phyloP scores from a whole-genome alignment of 257 asterid species.

The Solanum ossicruentum region DNA sequence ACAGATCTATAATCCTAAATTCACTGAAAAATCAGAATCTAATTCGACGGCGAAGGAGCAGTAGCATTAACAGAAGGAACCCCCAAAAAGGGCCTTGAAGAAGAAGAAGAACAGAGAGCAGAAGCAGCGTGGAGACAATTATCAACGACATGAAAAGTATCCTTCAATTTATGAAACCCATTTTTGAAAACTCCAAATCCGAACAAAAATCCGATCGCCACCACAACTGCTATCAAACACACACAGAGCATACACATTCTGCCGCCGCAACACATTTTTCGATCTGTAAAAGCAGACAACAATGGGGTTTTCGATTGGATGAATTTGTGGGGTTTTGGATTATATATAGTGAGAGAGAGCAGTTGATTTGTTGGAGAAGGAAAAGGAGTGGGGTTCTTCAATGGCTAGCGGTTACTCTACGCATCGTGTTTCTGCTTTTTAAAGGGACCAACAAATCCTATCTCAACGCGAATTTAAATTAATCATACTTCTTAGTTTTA shows the following conservation, averaged over 20 bases:
- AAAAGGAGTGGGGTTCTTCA: slow-evolving; percentile 9
- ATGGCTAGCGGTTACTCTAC: slow-evolving; percentile 48
- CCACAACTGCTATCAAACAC: slow-evolving; percentile 29
- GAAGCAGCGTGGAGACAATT: not conserved
- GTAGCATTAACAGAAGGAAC: slow-evolving; percentile 33
- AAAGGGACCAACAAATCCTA: not conserved
- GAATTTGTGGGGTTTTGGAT: not conserved
- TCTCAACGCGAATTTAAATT: not conserved
- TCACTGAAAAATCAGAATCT: not conserved
- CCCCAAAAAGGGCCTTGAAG: slow-evolving; percentile 36
- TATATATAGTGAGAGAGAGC: not conserved
- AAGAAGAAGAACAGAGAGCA: slow-evolving; percentile 2
- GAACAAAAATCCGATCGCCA: slow-evolving; percentile 45
- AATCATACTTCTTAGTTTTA: too few species aligned
- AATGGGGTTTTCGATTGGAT: not conserved
- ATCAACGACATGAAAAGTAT: slow-evolving; percentile 19
- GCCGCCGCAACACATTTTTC: slow-evolving; percentile 45
- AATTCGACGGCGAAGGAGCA: slow-evolving; percentile 26
- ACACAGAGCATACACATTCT: slow-evolving; percentile 43
- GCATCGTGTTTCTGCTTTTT: slow-evolving; percentile 21
- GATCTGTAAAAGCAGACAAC: not conserved
- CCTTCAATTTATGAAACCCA: slow-evolving; percentile 49
- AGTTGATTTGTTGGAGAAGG: not conserved
- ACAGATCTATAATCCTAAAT: not conserved
- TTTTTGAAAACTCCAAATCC: slow-evolving; percentile 69